Percentiles rank a stretch among this genome's conserved stretches.
These are phyloP conservation scores for Coffea eugenioides DNA, from an alignment of 257 asterid species.

Conservation along the genomic window DNA sequence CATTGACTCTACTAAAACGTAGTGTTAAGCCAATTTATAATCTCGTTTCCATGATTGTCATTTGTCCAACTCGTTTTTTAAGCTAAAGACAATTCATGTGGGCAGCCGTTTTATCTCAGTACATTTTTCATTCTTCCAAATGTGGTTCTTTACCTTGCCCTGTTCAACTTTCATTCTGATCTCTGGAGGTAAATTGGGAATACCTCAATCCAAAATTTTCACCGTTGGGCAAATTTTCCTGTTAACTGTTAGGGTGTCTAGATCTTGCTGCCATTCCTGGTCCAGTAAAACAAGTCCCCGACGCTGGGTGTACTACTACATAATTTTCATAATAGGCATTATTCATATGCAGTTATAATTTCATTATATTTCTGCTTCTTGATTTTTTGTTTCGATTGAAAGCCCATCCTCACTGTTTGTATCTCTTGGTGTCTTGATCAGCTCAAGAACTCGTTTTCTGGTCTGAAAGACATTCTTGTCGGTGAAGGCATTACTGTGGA, in stretches of 20 bases:
- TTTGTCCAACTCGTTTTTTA: neutral
- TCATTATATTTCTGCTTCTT: neutral
- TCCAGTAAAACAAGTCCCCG: neutral
- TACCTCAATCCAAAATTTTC: neutral
- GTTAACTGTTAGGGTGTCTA: neutral
- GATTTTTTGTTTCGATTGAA: neutral
- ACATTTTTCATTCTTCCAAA: neutral
- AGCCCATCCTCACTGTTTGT: conserved; percentile 14
- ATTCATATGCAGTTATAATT: too few relatives aligned
- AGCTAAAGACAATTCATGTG: neutral
- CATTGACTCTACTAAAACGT: neutral
- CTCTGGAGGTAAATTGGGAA: neutral
- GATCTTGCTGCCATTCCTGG: too few relatives aligned
- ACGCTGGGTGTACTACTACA: neutral
- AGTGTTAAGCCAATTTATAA: neutral
- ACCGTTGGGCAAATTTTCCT: neutral
- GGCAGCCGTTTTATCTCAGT: too few relatives aligned
- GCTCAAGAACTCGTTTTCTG: conserved; percentile 50
- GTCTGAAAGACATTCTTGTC: conserved; percentile 60
- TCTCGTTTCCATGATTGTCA: neutral
- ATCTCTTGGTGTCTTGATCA: conserved; percentile 28
- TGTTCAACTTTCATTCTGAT: neutral
- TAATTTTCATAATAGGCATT: neutral
- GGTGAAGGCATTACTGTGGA: conserved; percentile 76
- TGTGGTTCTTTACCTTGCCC: neutral